phyloP scores from a whole-genome alignment of 768 basidiomycete genomes.

The Cubamyces lactineus region DNA sequence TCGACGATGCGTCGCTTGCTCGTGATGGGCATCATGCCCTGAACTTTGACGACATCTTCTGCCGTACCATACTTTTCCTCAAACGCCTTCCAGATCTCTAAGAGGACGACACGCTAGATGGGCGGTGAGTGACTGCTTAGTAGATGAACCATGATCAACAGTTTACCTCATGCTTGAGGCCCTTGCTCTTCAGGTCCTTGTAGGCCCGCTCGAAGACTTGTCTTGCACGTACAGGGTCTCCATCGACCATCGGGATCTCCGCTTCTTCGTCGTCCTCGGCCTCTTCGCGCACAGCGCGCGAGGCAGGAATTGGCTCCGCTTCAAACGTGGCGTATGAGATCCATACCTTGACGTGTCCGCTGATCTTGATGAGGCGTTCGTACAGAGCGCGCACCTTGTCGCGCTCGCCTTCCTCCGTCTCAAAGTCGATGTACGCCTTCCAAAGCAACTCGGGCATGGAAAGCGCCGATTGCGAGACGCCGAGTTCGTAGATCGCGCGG shows the following conservation, averaged over 20 bases:
- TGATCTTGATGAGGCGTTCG: constrained; percentile 82
- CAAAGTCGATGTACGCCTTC: constrained; percentile 98
- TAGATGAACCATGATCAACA: neutral
- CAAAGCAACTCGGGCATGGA: constrained; percentile 95
- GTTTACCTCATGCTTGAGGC: constrained; percentile 86
- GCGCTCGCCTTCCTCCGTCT: constrained; percentile 91
- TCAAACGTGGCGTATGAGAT: constrained; percentile 95
- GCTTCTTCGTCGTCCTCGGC: constrained; percentile 63
- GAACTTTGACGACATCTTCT: constrained; percentile 78
- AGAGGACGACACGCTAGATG: constrained; percentile 79
- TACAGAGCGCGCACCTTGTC: constrained; percentile 83
- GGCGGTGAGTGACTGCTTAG: neutral
- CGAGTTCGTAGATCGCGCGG: constrained; percentile 93
- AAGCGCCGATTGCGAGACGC: constrained; percentile 76
- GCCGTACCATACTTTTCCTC: constrained; percentile 79
- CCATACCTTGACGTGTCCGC: constrained; percentile 97
- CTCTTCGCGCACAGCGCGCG: constrained; percentile 67
- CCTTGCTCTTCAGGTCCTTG: constrained; percentile 79
- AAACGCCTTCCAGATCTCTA: constrained; percentile 95
- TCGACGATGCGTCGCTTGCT: constrained; percentile 84
- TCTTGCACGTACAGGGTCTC: constrained; percentile 70
- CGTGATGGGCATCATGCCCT: constrained; percentile 92
- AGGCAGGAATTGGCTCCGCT: constrained; percentile 70
- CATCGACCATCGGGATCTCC: constrained; percentile 63
- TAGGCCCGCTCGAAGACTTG: constrained; percentile 87